phyloP scores from a whole-genome alignment of 495 filamentous ascomycete species.

The Neurospora pannonica region DNA sequence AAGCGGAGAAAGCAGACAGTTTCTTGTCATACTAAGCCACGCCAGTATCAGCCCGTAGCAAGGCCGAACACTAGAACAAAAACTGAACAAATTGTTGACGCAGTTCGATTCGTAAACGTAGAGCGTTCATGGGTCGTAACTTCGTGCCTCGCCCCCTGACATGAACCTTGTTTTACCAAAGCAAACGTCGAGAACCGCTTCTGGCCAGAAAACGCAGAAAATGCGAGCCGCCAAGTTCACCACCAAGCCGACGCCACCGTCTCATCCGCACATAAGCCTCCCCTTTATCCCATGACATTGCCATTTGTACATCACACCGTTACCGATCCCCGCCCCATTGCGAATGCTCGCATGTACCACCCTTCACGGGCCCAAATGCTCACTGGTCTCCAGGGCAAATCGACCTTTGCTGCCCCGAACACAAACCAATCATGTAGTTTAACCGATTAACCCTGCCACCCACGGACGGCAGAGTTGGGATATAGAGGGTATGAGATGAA shows the following conservation, averaged over 20 bases:
- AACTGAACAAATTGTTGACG: background rate
- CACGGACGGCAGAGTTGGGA: background rate
- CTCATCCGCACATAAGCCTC: background rate
- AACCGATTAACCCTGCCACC: background rate
- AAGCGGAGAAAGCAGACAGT: background rate
- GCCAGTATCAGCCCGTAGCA: background rate
- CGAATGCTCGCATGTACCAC: background rate
- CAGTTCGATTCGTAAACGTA: background rate
- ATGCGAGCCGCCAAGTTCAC: background rate
- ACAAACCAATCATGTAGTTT: background rate
- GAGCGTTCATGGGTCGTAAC: background rate
- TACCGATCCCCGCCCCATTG: background rate
- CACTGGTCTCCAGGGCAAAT: background rate
- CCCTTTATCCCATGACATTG: background rate
- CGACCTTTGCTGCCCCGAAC: background rate
- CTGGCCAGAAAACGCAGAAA: background rate
- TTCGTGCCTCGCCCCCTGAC: background rate
- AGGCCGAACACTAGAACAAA: background rate
- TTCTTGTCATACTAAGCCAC: background rate
- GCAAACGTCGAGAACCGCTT: background rate
- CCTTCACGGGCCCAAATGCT: background rate
- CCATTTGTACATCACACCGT: background rate
- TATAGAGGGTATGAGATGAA: slow-evolving; percentile 3
- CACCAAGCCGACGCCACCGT: background rate
- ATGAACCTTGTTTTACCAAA: background rate